These are phyloP conservation scores for Solanum hybrid DNA, from an alignment of 305 asterid species.

Conservation along the genomic window DNA sequence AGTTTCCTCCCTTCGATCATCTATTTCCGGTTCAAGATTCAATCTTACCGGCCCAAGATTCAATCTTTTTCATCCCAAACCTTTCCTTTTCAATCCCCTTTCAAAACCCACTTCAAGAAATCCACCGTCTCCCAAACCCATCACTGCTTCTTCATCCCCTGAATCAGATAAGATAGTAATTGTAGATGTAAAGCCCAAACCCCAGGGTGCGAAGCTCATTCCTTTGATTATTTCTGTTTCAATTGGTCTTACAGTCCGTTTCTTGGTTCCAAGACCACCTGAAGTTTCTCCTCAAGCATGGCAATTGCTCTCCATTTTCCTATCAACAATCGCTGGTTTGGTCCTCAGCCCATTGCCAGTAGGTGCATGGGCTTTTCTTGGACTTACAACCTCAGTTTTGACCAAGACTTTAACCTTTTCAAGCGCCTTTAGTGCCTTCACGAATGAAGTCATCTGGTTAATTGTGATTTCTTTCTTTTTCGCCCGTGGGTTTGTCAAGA, in stretches of 20 bases:
- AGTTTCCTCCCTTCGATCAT: constrained; percentile 22
- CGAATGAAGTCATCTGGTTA: constrained; percentile 87
- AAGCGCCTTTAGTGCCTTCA: constrained; percentile 73
- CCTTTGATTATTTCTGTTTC: constrained; percentile 63
- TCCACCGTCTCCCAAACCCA: constrained; percentile 3
- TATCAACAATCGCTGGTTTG: constrained; percentile 86
- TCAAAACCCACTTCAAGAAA: constrained; percentile 10
- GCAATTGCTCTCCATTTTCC: constrained; percentile 81
- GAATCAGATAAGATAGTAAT: not conserved
- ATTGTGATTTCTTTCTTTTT: constrained; percentile 90
- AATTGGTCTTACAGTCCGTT: constrained; percentile 59
- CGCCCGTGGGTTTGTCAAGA: constrained; percentile 88
- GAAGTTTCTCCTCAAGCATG: constrained; percentile 83
- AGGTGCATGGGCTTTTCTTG: constrained; percentile 92
- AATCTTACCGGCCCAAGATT: constrained; percentile 9
- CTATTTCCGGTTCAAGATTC: constrained; percentile 2
- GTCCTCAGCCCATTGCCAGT: constrained; percentile 87
- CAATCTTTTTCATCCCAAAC: constrained; percentile 9
- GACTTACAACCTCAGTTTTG: constrained; percentile 61
- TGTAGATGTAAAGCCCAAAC: not conserved
- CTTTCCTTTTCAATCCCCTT: constrained; percentile 15
- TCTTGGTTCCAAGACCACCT: constrained; percentile 59
- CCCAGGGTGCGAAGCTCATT: constrained; percentile 51
- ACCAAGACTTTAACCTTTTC: constrained; percentile 62
- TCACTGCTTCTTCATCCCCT: constrained; percentile 15